These are phyloP conservation scores for Cercophora scortea DNA, from an alignment of 495 filamentous ascomycete genomes.

Conservation along the genomic window DNA sequence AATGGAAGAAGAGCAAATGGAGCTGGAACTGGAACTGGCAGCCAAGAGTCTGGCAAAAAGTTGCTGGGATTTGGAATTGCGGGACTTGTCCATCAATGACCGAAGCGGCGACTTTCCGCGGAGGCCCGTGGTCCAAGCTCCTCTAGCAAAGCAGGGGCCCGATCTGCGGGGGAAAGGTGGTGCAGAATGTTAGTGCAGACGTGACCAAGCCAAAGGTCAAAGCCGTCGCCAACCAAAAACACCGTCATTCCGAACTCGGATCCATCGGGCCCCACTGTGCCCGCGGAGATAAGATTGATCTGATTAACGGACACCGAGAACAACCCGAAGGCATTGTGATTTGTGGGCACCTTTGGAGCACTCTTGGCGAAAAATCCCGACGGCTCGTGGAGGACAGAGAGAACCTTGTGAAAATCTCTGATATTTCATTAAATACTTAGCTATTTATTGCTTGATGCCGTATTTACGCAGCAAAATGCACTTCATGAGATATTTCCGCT, in stretches of 20 bases:
- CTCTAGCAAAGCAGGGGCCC: conserved; percentile 13
- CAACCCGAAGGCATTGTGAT: too few species aligned
- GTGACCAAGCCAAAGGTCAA: background rate
- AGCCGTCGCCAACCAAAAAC: background rate
- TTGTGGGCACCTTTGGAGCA: too few species aligned
- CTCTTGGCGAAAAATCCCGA: too few species aligned
- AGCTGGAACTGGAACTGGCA: conserved; percentile 3
- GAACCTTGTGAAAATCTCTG: too few species aligned
- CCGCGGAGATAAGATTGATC: conserved; percentile 30
- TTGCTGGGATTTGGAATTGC: conserved; percentile 19
- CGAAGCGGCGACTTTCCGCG: conserved; percentile 21
- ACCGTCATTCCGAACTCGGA: conserved; percentile 26
- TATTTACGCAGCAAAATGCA: too few species aligned
- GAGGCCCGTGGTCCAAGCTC: conserved; percentile 10
- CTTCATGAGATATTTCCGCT: too few species aligned
- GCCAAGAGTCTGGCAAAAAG: conserved; percentile 9
- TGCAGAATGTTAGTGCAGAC: background rate
- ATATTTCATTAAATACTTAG: too few species aligned
- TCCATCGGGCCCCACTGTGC: conserved; percentile 3
- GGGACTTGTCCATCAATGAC: conserved; percentile 26
- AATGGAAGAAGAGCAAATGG: background rate
- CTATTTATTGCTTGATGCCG: too few species aligned
- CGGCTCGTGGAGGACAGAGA: too few species aligned
- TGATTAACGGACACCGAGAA: conserved; percentile 19
- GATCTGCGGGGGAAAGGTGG: too few species aligned